These are phyloP conservation scores for Coniochaeta ligniaria DNA, from an alignment of 2,329 filamentous ascomycete species.

Conservation along the genomic window DNA sequence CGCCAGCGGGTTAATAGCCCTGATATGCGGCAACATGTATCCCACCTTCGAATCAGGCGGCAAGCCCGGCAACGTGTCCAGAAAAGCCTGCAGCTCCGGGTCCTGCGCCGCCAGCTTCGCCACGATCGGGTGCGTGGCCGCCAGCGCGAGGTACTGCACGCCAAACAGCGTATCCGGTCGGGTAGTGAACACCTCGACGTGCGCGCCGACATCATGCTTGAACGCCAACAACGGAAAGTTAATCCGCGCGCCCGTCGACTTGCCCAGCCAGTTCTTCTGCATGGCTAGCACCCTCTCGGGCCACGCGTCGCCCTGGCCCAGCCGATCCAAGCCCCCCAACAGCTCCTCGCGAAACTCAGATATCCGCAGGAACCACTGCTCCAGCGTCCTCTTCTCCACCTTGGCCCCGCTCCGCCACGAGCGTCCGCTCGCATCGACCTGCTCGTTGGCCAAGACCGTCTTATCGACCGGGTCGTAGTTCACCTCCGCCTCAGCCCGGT, in stretches of 20 bases:
- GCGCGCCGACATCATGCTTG: conserved; percentile 30
- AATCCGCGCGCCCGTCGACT: conserved; percentile 65
- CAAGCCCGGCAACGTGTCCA: conserved; percentile 53
- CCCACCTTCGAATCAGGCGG: conserved; percentile 56
- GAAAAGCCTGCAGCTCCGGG: conserved; percentile 56
- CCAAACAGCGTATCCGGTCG: conserved; percentile 82
- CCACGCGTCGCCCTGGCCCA: conserved; percentile 62
- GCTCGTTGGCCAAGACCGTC: conserved; percentile 86
- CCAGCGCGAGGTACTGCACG: conserved; percentile 77
- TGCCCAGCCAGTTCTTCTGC: conserved; percentile 85
- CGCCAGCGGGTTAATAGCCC: conserved; percentile 59
- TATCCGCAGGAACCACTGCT: conserved; percentile 88
- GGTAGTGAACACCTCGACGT: conserved; percentile 74
- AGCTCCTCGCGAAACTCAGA: conserved; percentile 70
- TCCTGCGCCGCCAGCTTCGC: conserved; percentile 51
- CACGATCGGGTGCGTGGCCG: conserved; percentile 65
- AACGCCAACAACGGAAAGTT: conserved; percentile 56
- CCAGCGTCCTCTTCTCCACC: conserved; percentile 70
- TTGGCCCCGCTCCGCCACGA: conserved; percentile 85
- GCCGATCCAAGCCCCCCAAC: conserved; percentile 60
- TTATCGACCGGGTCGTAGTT: conserved; percentile 89
- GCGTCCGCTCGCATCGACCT: conserved; percentile 77
- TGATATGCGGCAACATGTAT: conserved; percentile 55
- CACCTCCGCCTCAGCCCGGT: conserved; percentile 75
- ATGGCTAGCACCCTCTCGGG: conserved; percentile 75